Evolutionary conservation across 2,329 filamentous ascomycete species (phyloP).

Genomic region (Alternaria sp.): DNA sequence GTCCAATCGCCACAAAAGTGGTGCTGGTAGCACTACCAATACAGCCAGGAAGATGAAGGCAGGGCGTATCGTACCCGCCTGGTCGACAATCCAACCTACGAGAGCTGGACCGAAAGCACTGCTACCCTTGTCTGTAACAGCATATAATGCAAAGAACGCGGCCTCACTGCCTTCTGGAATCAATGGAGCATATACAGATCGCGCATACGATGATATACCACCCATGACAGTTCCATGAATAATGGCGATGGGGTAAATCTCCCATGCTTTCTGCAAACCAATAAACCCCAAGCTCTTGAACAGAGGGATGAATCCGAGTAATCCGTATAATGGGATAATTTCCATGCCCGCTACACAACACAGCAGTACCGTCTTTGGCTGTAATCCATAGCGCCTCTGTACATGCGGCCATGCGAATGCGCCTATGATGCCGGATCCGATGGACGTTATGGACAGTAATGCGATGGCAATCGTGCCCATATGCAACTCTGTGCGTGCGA

Average conservation of each 20-base stretch:
- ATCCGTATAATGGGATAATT: conserved; percentile 86
- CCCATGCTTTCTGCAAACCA: conserved; percentile 86
- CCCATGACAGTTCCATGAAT: conserved; percentile 91
- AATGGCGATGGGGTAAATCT: conserved; percentile 88
- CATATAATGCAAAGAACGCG: conserved; percentile 92
- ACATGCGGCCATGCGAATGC: conserved; percentile 87
- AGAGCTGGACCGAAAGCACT: conserved; percentile 91
- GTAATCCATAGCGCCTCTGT: conserved; percentile 71
- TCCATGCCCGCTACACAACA: conserved; percentile 87
- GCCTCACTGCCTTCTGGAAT: conserved; percentile 93
- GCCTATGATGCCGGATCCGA: conserved; percentile 82
- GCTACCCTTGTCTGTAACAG: conserved; percentile 94
- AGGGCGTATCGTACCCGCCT: conserved; percentile 52
- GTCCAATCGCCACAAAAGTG: conserved; percentile 81
- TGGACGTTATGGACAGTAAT: conserved; percentile 88
- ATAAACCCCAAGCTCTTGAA: conserved; percentile 76
- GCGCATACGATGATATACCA: conserved; percentile 86
- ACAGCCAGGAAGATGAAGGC: conserved; percentile 88
- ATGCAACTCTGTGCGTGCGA: conserved; percentile 87
- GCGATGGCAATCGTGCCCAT: conserved; percentile 88
- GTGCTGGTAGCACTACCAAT: conserved; percentile 79
- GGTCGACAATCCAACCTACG: conserved; percentile 87
- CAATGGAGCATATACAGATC: conserved; percentile 86
- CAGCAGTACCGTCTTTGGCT: conserved; percentile 83
- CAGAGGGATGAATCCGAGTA: conserved; percentile 83